A percentile compares a stretch with the other conserved stretches of the same genome.
phyloP scores from a whole-genome alignment of 108 stramenopile species.

The Nannochloropsis gaditana region DNA sequence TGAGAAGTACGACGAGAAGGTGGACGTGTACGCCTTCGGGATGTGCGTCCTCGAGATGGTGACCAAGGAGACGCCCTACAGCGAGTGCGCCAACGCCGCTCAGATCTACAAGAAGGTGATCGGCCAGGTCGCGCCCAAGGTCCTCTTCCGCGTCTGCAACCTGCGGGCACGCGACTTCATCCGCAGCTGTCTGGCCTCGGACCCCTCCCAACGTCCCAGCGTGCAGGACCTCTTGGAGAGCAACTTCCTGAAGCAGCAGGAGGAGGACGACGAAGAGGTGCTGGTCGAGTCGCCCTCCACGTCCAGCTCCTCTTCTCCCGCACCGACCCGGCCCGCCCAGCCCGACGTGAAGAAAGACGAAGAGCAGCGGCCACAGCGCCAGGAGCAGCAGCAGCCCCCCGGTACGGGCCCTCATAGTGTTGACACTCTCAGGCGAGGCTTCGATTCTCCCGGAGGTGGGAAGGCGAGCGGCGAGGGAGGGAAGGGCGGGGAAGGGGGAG shows the following conservation, averaged over 20 bases:
- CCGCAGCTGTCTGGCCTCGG: constrained; percentile 67
- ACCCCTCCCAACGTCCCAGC: constrained; percentile 54
- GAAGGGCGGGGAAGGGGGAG: too few species aligned
- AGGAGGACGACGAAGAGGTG: constrained; percentile 37
- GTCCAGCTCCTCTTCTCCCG: background rate
- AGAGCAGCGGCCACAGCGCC: background rate
- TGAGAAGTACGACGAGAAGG: constrained; percentile 87
- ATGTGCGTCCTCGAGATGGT: constrained; percentile 96
- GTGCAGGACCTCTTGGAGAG: constrained; percentile 37
- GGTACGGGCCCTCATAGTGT: too few species aligned
- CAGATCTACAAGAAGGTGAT: constrained; percentile 88
- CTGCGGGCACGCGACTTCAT: constrained; percentile 76
- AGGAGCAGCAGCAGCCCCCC: background rate
- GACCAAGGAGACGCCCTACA: constrained; percentile 88
- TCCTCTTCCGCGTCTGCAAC: constrained; percentile 66
- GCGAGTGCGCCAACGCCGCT: constrained; percentile 69
- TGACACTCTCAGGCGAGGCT: too few species aligned
- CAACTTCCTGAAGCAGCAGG: constrained; percentile 36
- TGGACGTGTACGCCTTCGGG: constrained; percentile 98
- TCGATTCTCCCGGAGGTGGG: too few species aligned
- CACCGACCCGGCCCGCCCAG: background rate
- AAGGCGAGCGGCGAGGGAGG: too few species aligned
- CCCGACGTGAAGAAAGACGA: background rate
- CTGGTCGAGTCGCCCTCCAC: background rate
- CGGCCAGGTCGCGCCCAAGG: constrained; percentile 71